A percentile compares a stretch with the other conserved stretches of the same genome.
Conservation (phyloP, 306 rosid genomes). For the Alnus glutinosa region DNA sequence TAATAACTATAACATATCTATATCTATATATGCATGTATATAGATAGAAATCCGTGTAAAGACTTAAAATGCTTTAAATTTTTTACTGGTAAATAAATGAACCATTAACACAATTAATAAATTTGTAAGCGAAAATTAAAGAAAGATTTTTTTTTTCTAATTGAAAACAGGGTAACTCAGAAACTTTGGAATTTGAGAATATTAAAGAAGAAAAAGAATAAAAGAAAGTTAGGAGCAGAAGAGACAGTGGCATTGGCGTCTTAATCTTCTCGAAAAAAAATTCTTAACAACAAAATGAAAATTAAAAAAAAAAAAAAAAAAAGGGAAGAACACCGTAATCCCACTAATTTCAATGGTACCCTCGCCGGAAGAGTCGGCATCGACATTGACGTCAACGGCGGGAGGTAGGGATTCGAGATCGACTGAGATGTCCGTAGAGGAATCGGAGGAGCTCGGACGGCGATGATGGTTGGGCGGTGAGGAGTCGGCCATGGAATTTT, state of each 20-base stretch:
- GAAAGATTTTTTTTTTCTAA: too few species aligned
- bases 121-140: too few species aligned
- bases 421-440: constrained; percentile 45
- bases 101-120: too few species aligned
- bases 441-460: constrained; percentile 28
- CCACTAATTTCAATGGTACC: neutral
- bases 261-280: too few species aligned
- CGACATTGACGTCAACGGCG: constrained; percentile 14
- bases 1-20: too few species aligned
- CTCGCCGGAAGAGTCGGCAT: constrained; percentile 27
- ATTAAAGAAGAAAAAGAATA: neutral
- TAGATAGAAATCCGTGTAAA: too few species aligned
- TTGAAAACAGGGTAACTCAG: too few species aligned
- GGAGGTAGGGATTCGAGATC: constrained; percentile 32
- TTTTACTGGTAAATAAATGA: too few species aligned
- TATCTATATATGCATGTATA: too few species aligned
- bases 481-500: constrained; percentile 36
- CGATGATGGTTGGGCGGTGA: neutral
- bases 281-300: too few species aligned
- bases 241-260: neutral
- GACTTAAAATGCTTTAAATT: too few species aligned
- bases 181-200: neutral
- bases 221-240: neutral
- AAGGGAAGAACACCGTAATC: neutral
- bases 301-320: neutral